phyloP scores from a whole-genome alignment of 106 monocot species.

The Acorus gramineus region DNA sequence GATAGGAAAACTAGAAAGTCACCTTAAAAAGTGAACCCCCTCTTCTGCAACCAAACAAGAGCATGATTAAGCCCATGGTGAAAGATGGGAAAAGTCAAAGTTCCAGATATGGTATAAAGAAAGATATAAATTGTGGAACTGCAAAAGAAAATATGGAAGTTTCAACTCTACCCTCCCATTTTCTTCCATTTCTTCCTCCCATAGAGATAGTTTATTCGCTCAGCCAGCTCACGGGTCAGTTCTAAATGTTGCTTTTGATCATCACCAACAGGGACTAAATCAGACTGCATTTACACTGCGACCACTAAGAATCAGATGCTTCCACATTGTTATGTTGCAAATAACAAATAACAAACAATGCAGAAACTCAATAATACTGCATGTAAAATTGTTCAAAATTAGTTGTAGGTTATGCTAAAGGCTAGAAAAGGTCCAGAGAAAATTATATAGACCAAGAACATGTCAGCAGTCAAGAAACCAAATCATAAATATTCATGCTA shows the following conservation, averaged over 20 bases:
- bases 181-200: too few species aligned
- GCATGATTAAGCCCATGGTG: slow-evolving; percentile 8
- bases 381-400: too few species aligned
- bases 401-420: too few species aligned
- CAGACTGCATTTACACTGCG: slow-evolving; percentile 42
- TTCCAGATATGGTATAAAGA: neutral
- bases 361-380: too few species aligned
- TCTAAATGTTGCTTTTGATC: slow-evolving; percentile 96
- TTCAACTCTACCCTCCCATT: slow-evolving; percentile 23
- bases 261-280: slow-evolving; percentile 95
- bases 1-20: neutral
- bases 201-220: too few species aligned
- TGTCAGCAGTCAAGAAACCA: neutral
- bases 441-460: too few species aligned
- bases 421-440: too few species aligned
- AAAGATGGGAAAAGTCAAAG: neutral
- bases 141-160: slow-evolving; percentile 12
- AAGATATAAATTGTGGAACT: slow-evolving; percentile 1
- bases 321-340: too few species aligned
- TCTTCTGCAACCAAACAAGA: neutral
- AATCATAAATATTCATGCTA: neutral
- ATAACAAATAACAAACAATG: too few species aligned
- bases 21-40: slow-evolving; percentile 29
- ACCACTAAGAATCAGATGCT: too few species aligned
- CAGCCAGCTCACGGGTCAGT: neutral